These are phyloP conservation scores for Yarrowia porcina DNA, from an alignment of 805 yeast species.

Conservation along the genomic window DNA sequence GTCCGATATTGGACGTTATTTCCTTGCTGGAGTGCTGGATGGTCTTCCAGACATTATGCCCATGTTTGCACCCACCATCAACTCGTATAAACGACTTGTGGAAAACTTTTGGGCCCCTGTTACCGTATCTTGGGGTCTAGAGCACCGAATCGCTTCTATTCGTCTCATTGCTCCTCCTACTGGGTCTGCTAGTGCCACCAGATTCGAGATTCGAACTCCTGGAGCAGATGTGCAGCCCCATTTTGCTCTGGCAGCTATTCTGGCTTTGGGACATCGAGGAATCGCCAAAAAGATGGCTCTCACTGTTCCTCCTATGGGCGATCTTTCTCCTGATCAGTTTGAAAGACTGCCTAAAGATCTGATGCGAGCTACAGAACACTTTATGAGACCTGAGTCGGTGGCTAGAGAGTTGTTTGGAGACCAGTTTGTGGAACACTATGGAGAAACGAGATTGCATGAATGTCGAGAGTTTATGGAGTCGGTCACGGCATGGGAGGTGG, in stretches of 20 bases:
- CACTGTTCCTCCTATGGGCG: slow-evolving; percentile 36
- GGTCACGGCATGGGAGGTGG: slow-evolving; percentile 40
- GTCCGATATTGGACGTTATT: slow-evolving; percentile 35
- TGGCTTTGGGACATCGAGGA: slow-evolving; percentile 38
- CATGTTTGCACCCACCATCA: slow-evolving; percentile 39
- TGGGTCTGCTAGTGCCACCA: slow-evolving; percentile 33
- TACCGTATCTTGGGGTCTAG: slow-evolving; percentile 40
- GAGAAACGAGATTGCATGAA: slow-evolving; percentile 37
- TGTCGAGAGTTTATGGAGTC: slow-evolving; percentile 35
- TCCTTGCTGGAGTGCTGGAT: slow-evolving; percentile 39
- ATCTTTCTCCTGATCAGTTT: slow-evolving; percentile 30
- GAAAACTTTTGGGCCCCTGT: slow-evolving; percentile 41
- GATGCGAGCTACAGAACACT: slow-evolving; percentile 33
- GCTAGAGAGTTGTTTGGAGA: slow-evolving; percentile 42
- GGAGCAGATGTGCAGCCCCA: slow-evolving; percentile 41
- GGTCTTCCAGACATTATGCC: slow-evolving; percentile 40
- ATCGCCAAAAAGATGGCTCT: slow-evolving; percentile 33
- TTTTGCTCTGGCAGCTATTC: slow-evolving; percentile 38
- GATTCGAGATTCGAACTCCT: slow-evolving; percentile 40
- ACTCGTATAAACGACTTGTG: slow-evolving; percentile 39
- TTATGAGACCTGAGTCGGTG: slow-evolving; percentile 32
- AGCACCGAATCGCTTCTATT: slow-evolving; percentile 39
- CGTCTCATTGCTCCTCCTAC: slow-evolving; percentile 36
- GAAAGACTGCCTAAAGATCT: slow-evolving; percentile 35
- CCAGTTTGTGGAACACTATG: slow-evolving; percentile 39